These are phyloP conservation scores for Plasmodium cynomolgi DNA, from an alignment of 169 alveolate genomes.

Conservation along the genomic window DNA sequence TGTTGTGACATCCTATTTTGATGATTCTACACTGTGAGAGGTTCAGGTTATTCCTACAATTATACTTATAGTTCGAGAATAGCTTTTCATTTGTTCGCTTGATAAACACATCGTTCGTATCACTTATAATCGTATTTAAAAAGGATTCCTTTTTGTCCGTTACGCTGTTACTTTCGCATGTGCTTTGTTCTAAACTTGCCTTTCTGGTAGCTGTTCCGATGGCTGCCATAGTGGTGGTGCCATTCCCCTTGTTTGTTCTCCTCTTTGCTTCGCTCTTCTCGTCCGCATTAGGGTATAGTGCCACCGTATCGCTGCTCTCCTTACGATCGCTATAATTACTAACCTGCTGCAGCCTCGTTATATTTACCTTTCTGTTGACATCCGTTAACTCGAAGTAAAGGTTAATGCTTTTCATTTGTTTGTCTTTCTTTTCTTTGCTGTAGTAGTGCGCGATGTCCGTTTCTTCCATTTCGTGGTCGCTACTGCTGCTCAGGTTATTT, in stretches of 20 bases:
- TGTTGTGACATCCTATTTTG: slow-evolving; percentile 77
- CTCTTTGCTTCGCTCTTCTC: slow-evolving; percentile 8
- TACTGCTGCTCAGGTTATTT: neutral
- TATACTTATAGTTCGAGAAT: slow-evolving; percentile 34
- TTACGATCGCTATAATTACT: neutral
- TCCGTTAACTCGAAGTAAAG: slow-evolving; percentile 29
- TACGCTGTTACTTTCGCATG: slow-evolving; percentile 18
- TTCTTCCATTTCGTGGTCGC: neutral
- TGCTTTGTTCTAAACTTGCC: slow-evolving; percentile 25
- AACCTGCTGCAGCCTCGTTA: slow-evolving; percentile 23
- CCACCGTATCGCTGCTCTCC: neutral
- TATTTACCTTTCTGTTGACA: slow-evolving; percentile 13
- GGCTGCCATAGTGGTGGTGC: slow-evolving; percentile 30
- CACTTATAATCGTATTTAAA: slow-evolving; percentile 23
- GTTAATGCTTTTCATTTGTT: slow-evolving; percentile 24
- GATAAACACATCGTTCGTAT: slow-evolving; percentile 40
- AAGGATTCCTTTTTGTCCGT: slow-evolving; percentile 31
- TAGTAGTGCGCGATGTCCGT: neutral
- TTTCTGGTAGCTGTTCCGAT: slow-evolving; percentile 17
- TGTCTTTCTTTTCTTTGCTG: neutral
- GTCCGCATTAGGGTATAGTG: neutral
- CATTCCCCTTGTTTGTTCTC: slow-evolving; percentile 3
- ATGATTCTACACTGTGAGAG: slow-evolving; percentile 54
- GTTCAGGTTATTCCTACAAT: slow-evolving; percentile 24
- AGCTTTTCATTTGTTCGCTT: slow-evolving; percentile 40